Evolutionary conservation across 148 eudicot genomes (phyloP), one percentile per base, ranked within the genome.

Genomic region (Polygonum aviculare): DNA sequence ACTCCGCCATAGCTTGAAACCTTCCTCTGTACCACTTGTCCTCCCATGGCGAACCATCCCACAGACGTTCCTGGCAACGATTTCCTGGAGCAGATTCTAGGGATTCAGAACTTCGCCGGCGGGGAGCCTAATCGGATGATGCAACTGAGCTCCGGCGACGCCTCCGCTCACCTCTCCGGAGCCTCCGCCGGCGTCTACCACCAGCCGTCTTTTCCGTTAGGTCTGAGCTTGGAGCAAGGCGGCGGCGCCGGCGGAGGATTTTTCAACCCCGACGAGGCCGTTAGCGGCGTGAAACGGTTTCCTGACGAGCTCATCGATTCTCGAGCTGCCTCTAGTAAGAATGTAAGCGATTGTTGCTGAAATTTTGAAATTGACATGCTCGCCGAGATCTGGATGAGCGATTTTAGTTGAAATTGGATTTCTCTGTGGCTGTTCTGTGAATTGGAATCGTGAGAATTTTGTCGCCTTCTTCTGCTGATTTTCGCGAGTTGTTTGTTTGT

Each of bases 181-280:
- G 79, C 72, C 26, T 45, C 55, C 55, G 81, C 65, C 21, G 79
- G 78, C 18, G 76, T 47, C 38, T 78, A 60, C 44, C 83, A 76
- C 5, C 81, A 55, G 45, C 79, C 62, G 14, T 49, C 67, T 35
- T 86, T 81, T 77, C 88, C 88, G 18, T 50, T 86, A 36, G 88
- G 86, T 19, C 76, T 86, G 83, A 86, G 88, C 74, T 75, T 86
- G 39, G 88, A 86, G 73, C 88, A 86, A 55, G 84, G 84, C 45
- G 77, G 78, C 55, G 79, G 81, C 18, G 78, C 83, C 45, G 77
- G 78, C 55, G 79, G 81, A 12, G 78, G 78, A 2, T 85, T 76
- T 41, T 15, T 82, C 71, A 82, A 79, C 77, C 78, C 78, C 55
- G 81, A 77, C 14, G 88, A 82, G 10, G 84, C 82, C 22, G 41